phyloP scores from a whole-genome alignment of 257 asterid species.

The Anisodus acutangulus region DNA sequence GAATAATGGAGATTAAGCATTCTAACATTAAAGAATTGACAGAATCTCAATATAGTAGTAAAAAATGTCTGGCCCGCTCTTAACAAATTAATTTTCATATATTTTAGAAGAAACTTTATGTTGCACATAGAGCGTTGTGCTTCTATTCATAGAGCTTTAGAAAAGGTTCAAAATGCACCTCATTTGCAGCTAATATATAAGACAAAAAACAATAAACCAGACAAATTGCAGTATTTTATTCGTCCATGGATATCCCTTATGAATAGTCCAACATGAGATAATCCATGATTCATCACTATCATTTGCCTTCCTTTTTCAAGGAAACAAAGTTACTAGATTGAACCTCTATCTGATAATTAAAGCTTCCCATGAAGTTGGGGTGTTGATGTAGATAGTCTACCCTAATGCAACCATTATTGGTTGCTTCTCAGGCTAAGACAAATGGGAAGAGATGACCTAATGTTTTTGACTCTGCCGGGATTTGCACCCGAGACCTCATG shows the following conservation, averaged over 20 bases:
- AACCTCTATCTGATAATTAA: background rate
- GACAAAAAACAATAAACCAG: background rate
- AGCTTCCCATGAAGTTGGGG: background rate
- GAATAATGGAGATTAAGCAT: too few relatives aligned
- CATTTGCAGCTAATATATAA: background rate
- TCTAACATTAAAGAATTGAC: background rate
- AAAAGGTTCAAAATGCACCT: slow-evolving; percentile 10
- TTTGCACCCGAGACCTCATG: too few relatives aligned
- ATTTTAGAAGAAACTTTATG: background rate
- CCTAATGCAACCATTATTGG: too few relatives aligned
- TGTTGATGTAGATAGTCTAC: too few relatives aligned
- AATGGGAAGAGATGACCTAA: too few relatives aligned
- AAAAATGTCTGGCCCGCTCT: background rate
- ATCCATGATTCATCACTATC: background rate
- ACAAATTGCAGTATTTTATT: background rate
- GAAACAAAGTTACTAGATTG: slow-evolving; percentile 9
- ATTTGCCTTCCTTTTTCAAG: background rate
- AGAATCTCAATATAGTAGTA: background rate
- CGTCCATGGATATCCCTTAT: background rate
- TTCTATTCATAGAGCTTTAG: background rate
- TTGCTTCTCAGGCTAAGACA: too few relatives aligned
- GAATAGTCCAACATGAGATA: background rate
- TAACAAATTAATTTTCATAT: background rate
- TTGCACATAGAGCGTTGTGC: background rate
- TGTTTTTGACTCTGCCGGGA: too few relatives aligned